Conservation (phyloP, 768 basidiomycete species). For the Leucocoprinus leucothites region DNA sequence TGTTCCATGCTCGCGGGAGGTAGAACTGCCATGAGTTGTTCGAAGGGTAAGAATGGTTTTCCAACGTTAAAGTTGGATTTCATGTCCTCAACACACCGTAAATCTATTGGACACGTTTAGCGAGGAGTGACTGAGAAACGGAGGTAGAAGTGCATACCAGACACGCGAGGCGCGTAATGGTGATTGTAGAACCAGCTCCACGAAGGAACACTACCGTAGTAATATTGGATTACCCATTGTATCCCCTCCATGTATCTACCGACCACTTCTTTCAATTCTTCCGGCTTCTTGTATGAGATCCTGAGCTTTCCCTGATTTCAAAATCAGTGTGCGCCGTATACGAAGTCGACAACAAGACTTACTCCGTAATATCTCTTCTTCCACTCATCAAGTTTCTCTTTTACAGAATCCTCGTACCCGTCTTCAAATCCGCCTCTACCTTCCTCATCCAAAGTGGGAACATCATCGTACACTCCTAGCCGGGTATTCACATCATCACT, state of each 20-base stretch:
- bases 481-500: slow-evolving; percentile 75
- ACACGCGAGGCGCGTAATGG: slow-evolving; percentile 95
- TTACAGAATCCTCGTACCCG: slow-evolving; percentile 65
- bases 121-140: slow-evolving; percentile 1
- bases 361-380: slow-evolving; percentile 89
- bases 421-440: slow-evolving; percentile 76
- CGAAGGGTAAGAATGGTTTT: slow-evolving; percentile 85
- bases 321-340: background rate
- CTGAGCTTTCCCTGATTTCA: slow-evolving; percentile 74
- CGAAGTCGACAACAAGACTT: slow-evolving; percentile 13
- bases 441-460: slow-evolving; percentile 69
- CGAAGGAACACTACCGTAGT: slow-evolving; percentile 96
- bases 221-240: slow-evolving; percentile 99
- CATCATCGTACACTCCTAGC: slow-evolving; percentile 83
- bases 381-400: slow-evolving; percentile 91
- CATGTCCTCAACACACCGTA: slow-evolving; percentile 76
- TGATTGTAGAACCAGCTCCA: slow-evolving; percentile 99
- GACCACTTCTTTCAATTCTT: slow-evolving; percentile 65
- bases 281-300: slow-evolving; percentile 68
- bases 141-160: slow-evolving; percentile 50
- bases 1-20: slow-evolving; percentile 88
- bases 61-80: slow-evolving; percentile 85
- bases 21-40: slow-evolving; percentile 97
- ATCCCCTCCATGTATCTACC: slow-evolving; percentile 89
- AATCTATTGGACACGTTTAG: slow-evolving; percentile 27